Conservation (phyloP, 108 stramenopile species). For the Cyclotella cryptica region DNA sequence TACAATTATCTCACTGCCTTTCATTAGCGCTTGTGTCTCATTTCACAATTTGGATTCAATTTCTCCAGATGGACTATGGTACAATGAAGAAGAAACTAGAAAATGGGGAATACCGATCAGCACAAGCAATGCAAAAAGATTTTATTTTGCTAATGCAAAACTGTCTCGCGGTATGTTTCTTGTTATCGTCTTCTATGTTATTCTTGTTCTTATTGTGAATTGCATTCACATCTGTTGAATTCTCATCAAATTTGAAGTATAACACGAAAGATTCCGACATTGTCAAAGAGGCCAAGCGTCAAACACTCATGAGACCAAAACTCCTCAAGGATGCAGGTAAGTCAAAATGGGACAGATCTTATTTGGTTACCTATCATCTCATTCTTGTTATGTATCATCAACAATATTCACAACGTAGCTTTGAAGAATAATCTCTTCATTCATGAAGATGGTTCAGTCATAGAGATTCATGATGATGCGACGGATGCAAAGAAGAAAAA, state of each 20-base stretch:
- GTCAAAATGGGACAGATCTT: not conserved
- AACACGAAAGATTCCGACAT: conserved; percentile 85
- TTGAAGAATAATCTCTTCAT: conserved; percentile 79
- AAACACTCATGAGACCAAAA: conserved; percentile 73
- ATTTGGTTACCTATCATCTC: not conserved
- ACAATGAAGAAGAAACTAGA: conserved; percentile 87
- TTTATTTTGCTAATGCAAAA: conserved; percentile 84
- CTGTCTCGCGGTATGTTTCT: conserved; percentile 53
- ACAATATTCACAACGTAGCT: conserved; percentile 25
- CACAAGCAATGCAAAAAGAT: conserved; percentile 90
- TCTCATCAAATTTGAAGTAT: conserved; percentile 65
- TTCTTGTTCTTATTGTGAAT: not conserved
- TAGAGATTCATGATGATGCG: conserved; percentile 73
- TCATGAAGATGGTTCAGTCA: conserved; percentile 79
- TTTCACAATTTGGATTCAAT: not conserved
- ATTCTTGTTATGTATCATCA: not conserved
- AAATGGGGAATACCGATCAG: conserved; percentile 85
- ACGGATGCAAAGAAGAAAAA: conserved; percentile 49
- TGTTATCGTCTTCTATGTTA: not conserved
- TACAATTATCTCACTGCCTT: not conserved
- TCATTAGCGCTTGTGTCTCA: not conserved
- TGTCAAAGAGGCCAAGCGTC: conserved; percentile 79
- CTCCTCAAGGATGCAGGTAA: conserved; percentile 67
- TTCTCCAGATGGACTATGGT: conserved; percentile 74
- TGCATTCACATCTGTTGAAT: not conserved